These are phyloP conservation scores for Apiospora pterosperma DNA, from an alignment of 2,329 filamentous ascomycete genomes.

Conservation along the genomic window DNA sequence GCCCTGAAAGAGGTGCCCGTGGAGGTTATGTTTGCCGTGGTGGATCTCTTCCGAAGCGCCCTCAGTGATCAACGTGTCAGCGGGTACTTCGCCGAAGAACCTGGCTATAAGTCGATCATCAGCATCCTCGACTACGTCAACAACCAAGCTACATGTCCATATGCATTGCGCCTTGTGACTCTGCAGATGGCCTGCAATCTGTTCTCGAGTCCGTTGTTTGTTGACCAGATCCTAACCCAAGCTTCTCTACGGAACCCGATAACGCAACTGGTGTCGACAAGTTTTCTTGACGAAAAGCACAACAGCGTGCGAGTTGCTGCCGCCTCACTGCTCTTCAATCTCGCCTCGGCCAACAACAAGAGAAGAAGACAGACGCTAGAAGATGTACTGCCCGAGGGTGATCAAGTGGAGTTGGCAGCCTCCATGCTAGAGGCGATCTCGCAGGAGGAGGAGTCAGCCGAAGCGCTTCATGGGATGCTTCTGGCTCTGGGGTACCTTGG, in stretches of 20 bases:
- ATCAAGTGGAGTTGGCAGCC: conserved; percentile 79
- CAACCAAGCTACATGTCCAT: conserved; percentile 59
- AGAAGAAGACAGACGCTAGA: conserved; percentile 54
- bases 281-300: conserved; percentile 74
- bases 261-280: conserved; percentile 68
- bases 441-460: conserved; percentile 57
- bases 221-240: conserved; percentile 56
- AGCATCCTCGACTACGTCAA: conserved; percentile 60
- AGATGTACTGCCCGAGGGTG: conserved; percentile 61
- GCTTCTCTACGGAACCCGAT: conserved; percentile 52
- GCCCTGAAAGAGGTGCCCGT: conserved; percentile 54
- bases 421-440: conserved; percentile 71
- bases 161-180: conserved; percentile 78
- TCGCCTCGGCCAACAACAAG: conserved; percentile 68
- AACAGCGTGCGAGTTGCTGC: conserved; percentile 76
- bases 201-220: conserved; percentile 72
- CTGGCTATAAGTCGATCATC: conserved; percentile 58
- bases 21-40: conserved; percentile 70
- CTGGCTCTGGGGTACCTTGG: conserved; percentile 73
- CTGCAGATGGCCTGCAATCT: conserved; percentile 83
- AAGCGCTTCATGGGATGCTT: conserved; percentile 74
- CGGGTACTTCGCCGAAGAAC: conserved; percentile 78
- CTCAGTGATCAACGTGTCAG: conserved; percentile 76
- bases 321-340: conserved; percentile 79
- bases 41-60: conserved; percentile 81